These are phyloP conservation scores for Pseudoperonospora humuli DNA, from an alignment of 352 stramenopile genomes.

Conservation along the genomic window DNA sequence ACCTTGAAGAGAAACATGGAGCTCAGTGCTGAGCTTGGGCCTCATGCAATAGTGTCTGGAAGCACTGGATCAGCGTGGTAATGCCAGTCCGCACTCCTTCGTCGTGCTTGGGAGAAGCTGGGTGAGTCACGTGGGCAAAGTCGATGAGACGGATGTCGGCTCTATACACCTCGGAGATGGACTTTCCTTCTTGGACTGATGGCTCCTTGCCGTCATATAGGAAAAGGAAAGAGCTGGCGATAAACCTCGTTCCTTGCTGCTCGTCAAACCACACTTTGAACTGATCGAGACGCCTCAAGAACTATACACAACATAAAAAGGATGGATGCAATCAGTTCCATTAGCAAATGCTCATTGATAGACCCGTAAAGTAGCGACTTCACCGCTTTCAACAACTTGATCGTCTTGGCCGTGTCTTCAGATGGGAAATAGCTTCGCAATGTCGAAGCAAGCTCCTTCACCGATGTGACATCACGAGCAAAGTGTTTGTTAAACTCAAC, in stretches of 20 bases:
- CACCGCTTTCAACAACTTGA: slow-evolving; percentile 40
- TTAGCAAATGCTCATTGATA: not conserved
- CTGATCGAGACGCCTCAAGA: slow-evolving; percentile 51
- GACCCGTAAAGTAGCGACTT: slow-evolving; percentile 8
- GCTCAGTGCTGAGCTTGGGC: slow-evolving; percentile 1
- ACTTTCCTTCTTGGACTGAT: not conserved
- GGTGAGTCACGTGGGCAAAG: slow-evolving; percentile 61
- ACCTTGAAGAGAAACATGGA: too few species aligned
- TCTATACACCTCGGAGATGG: not conserved
- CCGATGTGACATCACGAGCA: slow-evolving; percentile 51
- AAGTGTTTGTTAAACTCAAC: slow-evolving; percentile 85
- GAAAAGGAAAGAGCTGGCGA: slow-evolving; percentile 92
- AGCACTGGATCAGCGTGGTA: slow-evolving; percentile 38
- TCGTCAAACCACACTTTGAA: slow-evolving; percentile 70
- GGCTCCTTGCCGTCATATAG: slow-evolving; percentile 84
- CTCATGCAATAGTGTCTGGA: slow-evolving; percentile 34
- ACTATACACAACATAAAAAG: slow-evolving; percentile 24
- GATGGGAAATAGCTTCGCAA: slow-evolving; percentile 80
- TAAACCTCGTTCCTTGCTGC: slow-evolving; percentile 85
- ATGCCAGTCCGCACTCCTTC: slow-evolving; percentile 57
- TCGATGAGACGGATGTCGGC: slow-evolving; percentile 77
- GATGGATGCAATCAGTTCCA: slow-evolving; percentile 2
- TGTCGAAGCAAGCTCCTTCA: slow-evolving; percentile 48
- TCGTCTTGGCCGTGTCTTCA: slow-evolving; percentile 17
- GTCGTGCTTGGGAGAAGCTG: slow-evolving; percentile 26